Evolutionary conservation across 345 rosid genomes (phyloP).

Genomic region (Boechera stricta): DNA sequence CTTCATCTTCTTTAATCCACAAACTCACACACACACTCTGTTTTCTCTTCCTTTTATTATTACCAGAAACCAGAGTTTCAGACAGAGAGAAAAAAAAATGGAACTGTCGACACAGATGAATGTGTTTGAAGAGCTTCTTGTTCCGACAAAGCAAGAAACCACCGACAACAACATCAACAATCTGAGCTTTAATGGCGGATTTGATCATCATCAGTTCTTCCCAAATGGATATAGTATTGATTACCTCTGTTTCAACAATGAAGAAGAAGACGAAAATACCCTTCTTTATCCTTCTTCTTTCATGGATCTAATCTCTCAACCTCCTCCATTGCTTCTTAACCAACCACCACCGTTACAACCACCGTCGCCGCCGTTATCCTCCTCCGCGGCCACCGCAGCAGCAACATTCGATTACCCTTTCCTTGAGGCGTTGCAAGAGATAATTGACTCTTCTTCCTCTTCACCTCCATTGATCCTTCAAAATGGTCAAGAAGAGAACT

Average conservation of each 20-base stretch:
- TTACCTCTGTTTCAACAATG: constrained; percentile 49
- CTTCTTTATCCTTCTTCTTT: constrained; percentile 36
- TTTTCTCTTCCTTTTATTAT: constrained; percentile 8
- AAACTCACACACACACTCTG: constrained; percentile 33
- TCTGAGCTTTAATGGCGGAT: constrained; percentile 37
- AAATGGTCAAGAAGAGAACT: constrained; percentile 37
- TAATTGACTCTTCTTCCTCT: constrained; percentile 48
- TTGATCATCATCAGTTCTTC: constrained; percentile 44
- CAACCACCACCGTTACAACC: constrained; percentile 51
- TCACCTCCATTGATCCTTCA: constrained; percentile 42
- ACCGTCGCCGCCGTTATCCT: constrained; percentile 33
- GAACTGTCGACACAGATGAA: constrained; percentile 69
- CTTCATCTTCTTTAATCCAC: constrained; percentile 41
- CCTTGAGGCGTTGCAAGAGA: constrained; percentile 50
- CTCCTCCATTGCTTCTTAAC: constrained; percentile 42
- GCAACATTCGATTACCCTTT: constrained; percentile 55
- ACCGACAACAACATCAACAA: constrained; percentile 38
- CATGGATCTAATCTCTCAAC: constrained; percentile 50
- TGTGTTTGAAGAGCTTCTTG: constrained; percentile 73
- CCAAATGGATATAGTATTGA: constrained; percentile 61
- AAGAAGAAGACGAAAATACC: constrained; percentile 45
- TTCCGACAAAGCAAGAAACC: constrained; percentile 60
- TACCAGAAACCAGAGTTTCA: neutral
- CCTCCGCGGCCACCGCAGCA: constrained; percentile 18
- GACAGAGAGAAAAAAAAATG: constrained; percentile 44